Base-by-base conservation (phyloP, 1,284 basidiomycete genomes). In the Vanrija sp. region DNA sequence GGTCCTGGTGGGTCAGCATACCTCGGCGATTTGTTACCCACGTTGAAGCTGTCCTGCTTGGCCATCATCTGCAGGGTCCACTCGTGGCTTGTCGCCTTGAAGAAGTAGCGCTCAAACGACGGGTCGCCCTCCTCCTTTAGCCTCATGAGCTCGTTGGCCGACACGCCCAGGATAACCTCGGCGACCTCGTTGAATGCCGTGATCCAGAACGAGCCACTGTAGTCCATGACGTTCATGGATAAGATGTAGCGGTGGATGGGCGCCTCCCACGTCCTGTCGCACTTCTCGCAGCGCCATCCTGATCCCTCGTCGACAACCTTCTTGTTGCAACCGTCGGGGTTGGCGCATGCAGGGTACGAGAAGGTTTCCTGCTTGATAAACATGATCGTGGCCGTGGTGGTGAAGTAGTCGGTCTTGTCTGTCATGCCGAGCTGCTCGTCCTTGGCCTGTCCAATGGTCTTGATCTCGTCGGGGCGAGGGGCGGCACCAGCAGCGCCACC, bases 151-250 rank as follows among this genome's bases (percentile, higher is more conserved):
- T 95, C 86, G 67, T 92, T 85, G 15, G 92, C 96, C 18, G 83
- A 77, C 78, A 85, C 85, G 31, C 84, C 88, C 60, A 98, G 85
- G 14, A 97, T 75, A 19, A 80, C 78, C 54, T 85, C 75, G 3
- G 93, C 95, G 25, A 88, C 84, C 15, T 98, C 96, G 72, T 98
- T 97, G 80, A 98, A 98, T 1, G 90, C 92, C 55, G 89, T 89
- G 41, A 98, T 78, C 95, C 95, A 99, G 23, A 86, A 82, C 70
- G 93, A 88, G 19, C 85, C 86, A 15, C 90, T 88, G 76, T 87
- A 83, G 74, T 99, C 96, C 37, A 90, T 85, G 14, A 92, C 87
- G 51, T 90, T 91, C 77, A 96, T 82, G 25, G 85, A 83, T 60
- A 98, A 82, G 60, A 97, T 87, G 75, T 97, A 98, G 60, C 95